Conservation (phyloP, 495 filamentous ascomycete species). For the Penicillium chermesinum region DNA sequence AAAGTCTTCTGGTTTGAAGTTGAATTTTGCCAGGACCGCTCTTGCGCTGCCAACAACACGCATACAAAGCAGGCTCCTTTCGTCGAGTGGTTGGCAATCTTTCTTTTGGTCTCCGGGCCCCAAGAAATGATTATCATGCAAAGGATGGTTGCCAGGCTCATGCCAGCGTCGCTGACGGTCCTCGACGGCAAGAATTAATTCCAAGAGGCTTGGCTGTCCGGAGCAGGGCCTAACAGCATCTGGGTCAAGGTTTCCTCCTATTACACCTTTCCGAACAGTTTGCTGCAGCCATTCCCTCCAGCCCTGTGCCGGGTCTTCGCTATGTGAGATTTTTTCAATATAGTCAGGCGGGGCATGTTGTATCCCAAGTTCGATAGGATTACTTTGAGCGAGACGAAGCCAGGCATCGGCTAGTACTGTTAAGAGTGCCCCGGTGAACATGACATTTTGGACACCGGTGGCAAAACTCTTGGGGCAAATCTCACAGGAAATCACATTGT, state of each 20-base stretch:
- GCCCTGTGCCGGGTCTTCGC: slow-evolving; percentile 21
- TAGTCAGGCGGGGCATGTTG: slow-evolving; percentile 32
- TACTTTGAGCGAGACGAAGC: slow-evolving; percentile 34
- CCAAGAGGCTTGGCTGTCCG: slow-evolving; percentile 27
- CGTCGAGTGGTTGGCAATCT: slow-evolving; percentile 12
- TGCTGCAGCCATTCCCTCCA: slow-evolving; percentile 40
- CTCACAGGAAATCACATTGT: slow-evolving; percentile 54
- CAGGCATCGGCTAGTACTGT: slow-evolving; percentile 58
- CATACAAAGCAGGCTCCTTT: slow-evolving; percentile 35
- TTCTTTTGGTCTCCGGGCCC: background rate
- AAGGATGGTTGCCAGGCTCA: slow-evolving; percentile 24
- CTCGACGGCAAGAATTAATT: slow-evolving; percentile 38
- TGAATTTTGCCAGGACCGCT: slow-evolving; percentile 35
- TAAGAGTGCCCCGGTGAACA: slow-evolving; percentile 61
- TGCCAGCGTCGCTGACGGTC: slow-evolving; percentile 41
- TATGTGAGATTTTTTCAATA: slow-evolving; percentile 21
- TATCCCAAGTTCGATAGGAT: slow-evolving; percentile 32
- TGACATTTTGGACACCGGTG: slow-evolving; percentile 54
- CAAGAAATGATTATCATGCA: slow-evolving; percentile 5
- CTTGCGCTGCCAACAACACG: slow-evolving; percentile 35
- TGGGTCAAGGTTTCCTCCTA: slow-evolving; percentile 27
- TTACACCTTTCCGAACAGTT: slow-evolving; percentile 34
- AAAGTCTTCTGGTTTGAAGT: slow-evolving; percentile 39
- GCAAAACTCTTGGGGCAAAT: slow-evolving; percentile 48
- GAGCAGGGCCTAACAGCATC: slow-evolving; percentile 20